Evolutionary conservation across 257 asterid species (phyloP).

Genomic region (Lantana camara): DNA sequence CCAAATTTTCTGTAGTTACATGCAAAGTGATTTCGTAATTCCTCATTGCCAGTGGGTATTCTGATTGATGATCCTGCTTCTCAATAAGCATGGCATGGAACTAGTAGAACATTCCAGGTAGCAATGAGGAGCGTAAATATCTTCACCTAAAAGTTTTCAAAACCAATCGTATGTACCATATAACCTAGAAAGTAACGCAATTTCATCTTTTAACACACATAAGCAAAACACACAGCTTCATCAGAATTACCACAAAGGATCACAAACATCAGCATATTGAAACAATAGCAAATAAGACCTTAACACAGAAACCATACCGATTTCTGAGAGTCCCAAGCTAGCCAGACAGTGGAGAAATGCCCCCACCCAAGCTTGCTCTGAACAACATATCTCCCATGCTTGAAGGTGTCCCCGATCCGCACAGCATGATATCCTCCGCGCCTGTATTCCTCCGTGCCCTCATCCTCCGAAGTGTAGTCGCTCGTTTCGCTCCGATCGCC

Average conservation of each 20-base stretch:
- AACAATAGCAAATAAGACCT: neutral
- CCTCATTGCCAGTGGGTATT: no score
- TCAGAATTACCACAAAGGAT: neutral
- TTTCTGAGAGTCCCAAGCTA: constrained; percentile 75
- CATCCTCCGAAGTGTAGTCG: constrained; percentile 78
- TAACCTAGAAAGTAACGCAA: neutral
- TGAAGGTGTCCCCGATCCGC: constrained; percentile 66
- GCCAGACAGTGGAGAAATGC: constrained; percentile 88
- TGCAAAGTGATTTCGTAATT: no score
- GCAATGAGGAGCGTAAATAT: no score
- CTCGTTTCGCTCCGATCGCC: constrained; percentile 59
- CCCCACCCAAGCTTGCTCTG: constrained; percentile 91
- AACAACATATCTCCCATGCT: constrained; percentile 72
- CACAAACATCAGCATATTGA: neutral
- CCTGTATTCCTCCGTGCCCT: constrained; percentile 82
- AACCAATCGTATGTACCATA: neutral
- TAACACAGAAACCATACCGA: constrained; percentile 37
- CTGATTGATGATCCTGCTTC: no score
- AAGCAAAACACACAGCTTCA: neutral
- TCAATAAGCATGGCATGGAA: no score
- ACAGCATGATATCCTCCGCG: constrained; percentile 87
- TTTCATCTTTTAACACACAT: neutral
- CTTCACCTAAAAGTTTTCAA: neutral
- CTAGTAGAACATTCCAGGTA: no score
- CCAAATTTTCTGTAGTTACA: no score